Evolutionary conservation across 495 filamentous ascomycete species (phyloP).

Genomic region (Penicillium malachiteum): DNA sequence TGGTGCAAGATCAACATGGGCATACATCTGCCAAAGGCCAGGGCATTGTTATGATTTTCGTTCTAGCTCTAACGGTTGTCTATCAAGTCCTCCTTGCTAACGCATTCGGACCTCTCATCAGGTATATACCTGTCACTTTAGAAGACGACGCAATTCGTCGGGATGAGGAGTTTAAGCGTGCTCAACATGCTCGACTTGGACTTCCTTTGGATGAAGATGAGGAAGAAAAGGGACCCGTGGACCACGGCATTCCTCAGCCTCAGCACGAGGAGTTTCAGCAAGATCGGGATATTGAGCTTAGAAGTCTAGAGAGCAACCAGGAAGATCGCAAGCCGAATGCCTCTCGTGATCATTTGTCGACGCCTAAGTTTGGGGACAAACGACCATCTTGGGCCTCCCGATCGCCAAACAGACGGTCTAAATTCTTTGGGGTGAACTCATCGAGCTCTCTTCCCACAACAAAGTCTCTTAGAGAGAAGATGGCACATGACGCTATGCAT

Average conservation of each 20-base stretch:
- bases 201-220: slow-evolving; percentile 42
- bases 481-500: slow-evolving; percentile 46
- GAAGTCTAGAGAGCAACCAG: slow-evolving; percentile 44
- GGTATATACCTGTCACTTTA: slow-evolving; percentile 89
- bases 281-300: slow-evolving; percentile 59
- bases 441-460: slow-evolving; percentile 30
- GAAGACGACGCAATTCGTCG: slow-evolving; percentile 90
- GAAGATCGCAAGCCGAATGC: slow-evolving; percentile 17
- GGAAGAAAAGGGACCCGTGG: slow-evolving; percentile 34
- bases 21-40: slow-evolving; percentile 70
- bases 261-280: slow-evolving; percentile 36
- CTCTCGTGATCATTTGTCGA: slow-evolving; percentile 14
- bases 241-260: slow-evolving; percentile 46
- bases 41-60: slow-evolving; percentile 85
- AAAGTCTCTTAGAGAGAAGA: slow-evolving; percentile 36
- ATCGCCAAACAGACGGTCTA: slow-evolving; percentile 41
- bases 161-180: slow-evolving; percentile 82
- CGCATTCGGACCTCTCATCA: slow-evolving; percentile 83
- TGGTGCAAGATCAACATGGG: slow-evolving; percentile 63
- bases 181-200: slow-evolving; percentile 61
- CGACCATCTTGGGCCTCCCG: slow-evolving; percentile 44
- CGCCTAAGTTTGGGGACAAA: slow-evolving; percentile 21
- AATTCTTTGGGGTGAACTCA: slow-evolving; percentile 39
- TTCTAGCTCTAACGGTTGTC: slow-evolving; percentile 65
- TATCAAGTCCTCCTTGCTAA: slow-evolving; percentile 81